Evolutionary conservation across 148 eudicot species (phyloP).

Genomic region (Cornus suecica): DNA sequence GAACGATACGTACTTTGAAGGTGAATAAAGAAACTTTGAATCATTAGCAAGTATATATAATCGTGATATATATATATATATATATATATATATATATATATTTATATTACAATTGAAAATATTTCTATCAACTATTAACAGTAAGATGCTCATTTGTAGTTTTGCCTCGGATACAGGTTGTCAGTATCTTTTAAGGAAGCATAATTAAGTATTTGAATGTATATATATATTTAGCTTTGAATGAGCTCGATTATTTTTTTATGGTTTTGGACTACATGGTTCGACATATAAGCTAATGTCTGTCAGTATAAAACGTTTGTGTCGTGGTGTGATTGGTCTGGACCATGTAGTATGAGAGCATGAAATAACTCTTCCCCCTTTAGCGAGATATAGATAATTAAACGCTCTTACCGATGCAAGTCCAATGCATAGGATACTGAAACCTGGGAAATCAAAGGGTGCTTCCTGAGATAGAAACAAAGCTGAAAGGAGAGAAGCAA

Average conservation of each 20-base stretch:
- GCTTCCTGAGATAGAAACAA: constrained; percentile 54
- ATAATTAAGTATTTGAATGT: background rate
- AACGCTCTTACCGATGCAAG: constrained; percentile 40
- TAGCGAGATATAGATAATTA: background rate
- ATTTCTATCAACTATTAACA: too few species aligned
- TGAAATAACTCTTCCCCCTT: too few species aligned
- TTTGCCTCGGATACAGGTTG: background rate
- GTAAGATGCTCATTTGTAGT: too few species aligned
- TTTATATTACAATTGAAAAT: too few species aligned
- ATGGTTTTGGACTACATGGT: too few species aligned
- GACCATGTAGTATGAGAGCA: background rate
- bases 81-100: too few species aligned
- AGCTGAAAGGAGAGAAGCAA: constrained; percentile 31
- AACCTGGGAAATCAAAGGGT: constrained; percentile 70
- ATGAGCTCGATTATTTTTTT: too few species aligned
- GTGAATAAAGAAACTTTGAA: too few species aligned
- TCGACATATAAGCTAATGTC: too few species aligned
- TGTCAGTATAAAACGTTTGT: too few species aligned
- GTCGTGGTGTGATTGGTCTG: too few species aligned
- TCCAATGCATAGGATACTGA: constrained; percentile 65
- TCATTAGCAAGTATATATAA: background rate
- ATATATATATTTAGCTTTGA: background rate
- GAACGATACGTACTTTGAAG: background rate
- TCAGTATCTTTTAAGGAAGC: background rate
- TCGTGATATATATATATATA: too few species aligned